Evolutionary conservation across 176 grass and related monocot species (phyloP).

Genomic region (Urochloa ruziziensis): DNA sequence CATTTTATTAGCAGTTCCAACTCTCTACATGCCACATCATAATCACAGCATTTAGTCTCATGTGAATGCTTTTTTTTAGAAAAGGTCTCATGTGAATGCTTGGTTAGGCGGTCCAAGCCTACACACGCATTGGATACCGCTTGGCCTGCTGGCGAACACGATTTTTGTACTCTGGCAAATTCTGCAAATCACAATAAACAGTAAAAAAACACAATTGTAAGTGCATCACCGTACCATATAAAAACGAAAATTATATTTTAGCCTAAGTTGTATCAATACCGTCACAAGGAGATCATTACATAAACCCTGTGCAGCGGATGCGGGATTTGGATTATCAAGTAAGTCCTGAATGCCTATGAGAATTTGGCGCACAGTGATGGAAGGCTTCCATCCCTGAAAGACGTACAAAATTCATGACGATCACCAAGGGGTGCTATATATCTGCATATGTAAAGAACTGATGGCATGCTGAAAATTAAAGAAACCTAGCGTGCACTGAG

Average conservation of each 20-base stretch:
- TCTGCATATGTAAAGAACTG: background rate
- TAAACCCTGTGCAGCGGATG: slow-evolving; percentile 52
- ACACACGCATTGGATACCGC: slow-evolving; percentile 51
- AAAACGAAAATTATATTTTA: background rate
- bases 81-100: background rate
- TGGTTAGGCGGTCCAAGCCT: background rate
- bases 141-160: slow-evolving; percentile 64
- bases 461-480: background rate
- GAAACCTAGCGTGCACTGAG: background rate
- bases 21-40: background rate
- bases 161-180: slow-evolving; percentile 51
- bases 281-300: slow-evolving; percentile 46
- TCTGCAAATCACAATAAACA: slow-evolving; percentile 35
- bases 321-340: slow-evolving; percentile 74
- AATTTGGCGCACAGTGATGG: slow-evolving; percentile 84
- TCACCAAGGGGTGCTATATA: background rate
- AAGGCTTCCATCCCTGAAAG: slow-evolving; percentile 87
- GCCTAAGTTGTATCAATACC: slow-evolving; percentile 10
- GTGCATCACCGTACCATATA: background rate
- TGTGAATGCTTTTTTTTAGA: too few relatives aligned
- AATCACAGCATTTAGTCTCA: background rate
- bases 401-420: background rate
- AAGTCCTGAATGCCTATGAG: slow-evolving; percentile 86
- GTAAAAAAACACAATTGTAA: background rate
- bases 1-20: background rate